phyloP scores from a whole-genome alignment of 768 basidiomycete species.

The Pulveroboletus sp. region DNA sequence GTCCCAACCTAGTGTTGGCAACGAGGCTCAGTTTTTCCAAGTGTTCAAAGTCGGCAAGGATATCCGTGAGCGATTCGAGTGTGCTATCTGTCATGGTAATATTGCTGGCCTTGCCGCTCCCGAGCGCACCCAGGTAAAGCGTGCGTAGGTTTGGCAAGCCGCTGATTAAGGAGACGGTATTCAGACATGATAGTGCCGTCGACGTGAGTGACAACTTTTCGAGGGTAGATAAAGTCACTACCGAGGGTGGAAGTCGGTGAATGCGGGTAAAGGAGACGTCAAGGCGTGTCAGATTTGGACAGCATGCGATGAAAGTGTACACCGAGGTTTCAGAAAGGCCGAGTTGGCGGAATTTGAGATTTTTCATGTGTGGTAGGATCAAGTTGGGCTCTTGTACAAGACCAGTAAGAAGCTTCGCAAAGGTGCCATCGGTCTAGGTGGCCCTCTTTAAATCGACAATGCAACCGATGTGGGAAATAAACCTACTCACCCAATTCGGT shows the following conservation, averaged over 20 bases:
- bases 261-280: slow-evolving; percentile 66
- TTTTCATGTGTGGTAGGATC: slow-evolving; percentile 41
- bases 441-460: background rate
- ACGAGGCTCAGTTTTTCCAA: slow-evolving; percentile 60
- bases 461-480: background rate
- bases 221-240: slow-evolving; percentile 24
- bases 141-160: slow-evolving; percentile 42
- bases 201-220: slow-evolving; percentile 68
- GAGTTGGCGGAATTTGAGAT: slow-evolving; percentile 58
- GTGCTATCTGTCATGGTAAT: slow-evolving; percentile 56
- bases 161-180: slow-evolving; percentile 40
- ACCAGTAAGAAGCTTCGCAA: slow-evolving; percentile 41
- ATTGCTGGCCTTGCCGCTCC: slow-evolving; percentile 45
- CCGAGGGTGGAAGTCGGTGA: slow-evolving; percentile 32
- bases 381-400: slow-evolving; percentile 22
- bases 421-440: slow-evolving; percentile 54
- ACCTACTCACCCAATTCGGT: slow-evolving; percentile 51
- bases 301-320: slow-evolving; percentile 38
- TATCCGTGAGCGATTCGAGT: slow-evolving; percentile 42
- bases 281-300: slow-evolving; percentile 51
- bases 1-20: slow-evolving; percentile 59
- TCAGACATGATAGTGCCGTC: slow-evolving; percentile 40
- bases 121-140: slow-evolving; percentile 59
- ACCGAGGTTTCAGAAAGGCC: slow-evolving; percentile 50
- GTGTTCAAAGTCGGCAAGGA: slow-evolving; percentile 32